A percentile compares a stretch with the other conserved stretches of the same genome.
Conservation (phyloP, 148 eudicot species). For the Silene uniflora region DNA sequence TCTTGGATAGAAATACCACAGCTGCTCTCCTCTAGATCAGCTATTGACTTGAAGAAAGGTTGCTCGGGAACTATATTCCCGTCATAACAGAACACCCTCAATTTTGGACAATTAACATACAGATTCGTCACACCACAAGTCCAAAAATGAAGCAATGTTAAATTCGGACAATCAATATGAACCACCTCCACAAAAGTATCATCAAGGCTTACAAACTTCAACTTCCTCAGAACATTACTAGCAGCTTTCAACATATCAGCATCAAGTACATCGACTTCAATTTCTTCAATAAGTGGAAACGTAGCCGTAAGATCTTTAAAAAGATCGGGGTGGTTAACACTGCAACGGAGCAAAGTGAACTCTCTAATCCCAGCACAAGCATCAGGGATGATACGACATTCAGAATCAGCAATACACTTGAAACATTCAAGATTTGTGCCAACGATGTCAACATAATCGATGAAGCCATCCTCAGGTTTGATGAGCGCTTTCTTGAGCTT, state of each 20-base stretch:
- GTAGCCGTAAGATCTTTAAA: slow-evolving; percentile 7
- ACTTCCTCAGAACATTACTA: slow-evolving; percentile 1
- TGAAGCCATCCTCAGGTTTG: not conserved
- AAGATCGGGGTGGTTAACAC: not conserved
- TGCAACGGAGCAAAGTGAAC: not conserved
- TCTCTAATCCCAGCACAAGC: slow-evolving; percentile 11
- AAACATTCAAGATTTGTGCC: slow-evolving; percentile 14
- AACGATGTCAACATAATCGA: not conserved
- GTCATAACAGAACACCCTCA: not conserved
- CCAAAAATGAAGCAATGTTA: not conserved
- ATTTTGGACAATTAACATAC: not conserved
- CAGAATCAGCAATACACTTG: not conserved
- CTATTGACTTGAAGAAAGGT: not conserved
- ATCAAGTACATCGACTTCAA: not conserved
- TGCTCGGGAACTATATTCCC: not conserved
- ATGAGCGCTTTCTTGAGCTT: slow-evolving; percentile 11
- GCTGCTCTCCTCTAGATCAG: not conserved
- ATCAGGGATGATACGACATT: not conserved
- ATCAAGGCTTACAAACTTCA: not conserved
- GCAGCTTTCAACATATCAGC: not conserved
- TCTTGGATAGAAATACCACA: not conserved
- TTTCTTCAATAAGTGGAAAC: slow-evolving; percentile 13
- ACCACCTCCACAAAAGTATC: too few relatives aligned
- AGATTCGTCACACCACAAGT: not conserved
- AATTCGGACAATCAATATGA: not conserved